These are phyloP conservation scores for Sphaceloma murrayae DNA, from an alignment of 2,329 filamentous ascomycete genomes.

Conservation along the genomic window DNA sequence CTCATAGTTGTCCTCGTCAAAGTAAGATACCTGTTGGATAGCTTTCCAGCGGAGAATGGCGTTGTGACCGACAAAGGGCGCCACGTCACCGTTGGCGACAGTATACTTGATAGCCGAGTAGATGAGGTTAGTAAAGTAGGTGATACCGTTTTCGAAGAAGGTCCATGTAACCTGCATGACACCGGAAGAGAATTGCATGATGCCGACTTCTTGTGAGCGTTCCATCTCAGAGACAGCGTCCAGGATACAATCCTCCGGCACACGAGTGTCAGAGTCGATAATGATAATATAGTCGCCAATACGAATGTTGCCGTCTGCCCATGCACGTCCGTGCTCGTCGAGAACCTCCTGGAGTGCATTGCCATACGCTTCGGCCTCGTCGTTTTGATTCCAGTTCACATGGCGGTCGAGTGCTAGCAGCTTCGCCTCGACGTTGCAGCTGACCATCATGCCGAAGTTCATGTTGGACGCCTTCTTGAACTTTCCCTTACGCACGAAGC, in stretches of 20 bases:
- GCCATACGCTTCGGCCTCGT: constrained; percentile 41
- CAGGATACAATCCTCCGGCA: constrained; percentile 57
- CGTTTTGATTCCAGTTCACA: constrained; percentile 29
- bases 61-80: constrained; percentile 70
- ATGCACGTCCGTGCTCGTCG: constrained; percentile 45
- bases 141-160: constrained; percentile 68
- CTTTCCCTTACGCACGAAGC: constrained; percentile 50
- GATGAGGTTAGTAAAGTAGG: constrained; percentile 70
- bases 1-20: constrained; percentile 49
- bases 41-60: constrained; percentile 63
- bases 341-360: constrained; percentile 42
- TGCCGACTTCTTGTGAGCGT: constrained; percentile 57
- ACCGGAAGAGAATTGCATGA: constrained; percentile 62
- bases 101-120: constrained; percentile 64
- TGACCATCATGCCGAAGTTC: constrained; percentile 59
- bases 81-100: constrained; percentile 61
- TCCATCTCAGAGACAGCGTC: constrained; percentile 65
- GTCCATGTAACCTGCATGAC: constrained; percentile 67
- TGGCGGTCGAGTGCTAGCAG: constrained; percentile 35
- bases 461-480: constrained; percentile 66
- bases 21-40: constrained; percentile 49
- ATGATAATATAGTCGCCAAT: constrained; percentile 57
- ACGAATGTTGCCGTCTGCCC: constrained; percentile 53
- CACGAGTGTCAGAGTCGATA: constrained; percentile 60
- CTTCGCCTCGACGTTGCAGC: constrained; percentile 52